Evolutionary conservation across 257 asterid genomes (phyloP), one percentile per base, ranked within the genome.

Genomic region (Scutellaria minor): DNA sequence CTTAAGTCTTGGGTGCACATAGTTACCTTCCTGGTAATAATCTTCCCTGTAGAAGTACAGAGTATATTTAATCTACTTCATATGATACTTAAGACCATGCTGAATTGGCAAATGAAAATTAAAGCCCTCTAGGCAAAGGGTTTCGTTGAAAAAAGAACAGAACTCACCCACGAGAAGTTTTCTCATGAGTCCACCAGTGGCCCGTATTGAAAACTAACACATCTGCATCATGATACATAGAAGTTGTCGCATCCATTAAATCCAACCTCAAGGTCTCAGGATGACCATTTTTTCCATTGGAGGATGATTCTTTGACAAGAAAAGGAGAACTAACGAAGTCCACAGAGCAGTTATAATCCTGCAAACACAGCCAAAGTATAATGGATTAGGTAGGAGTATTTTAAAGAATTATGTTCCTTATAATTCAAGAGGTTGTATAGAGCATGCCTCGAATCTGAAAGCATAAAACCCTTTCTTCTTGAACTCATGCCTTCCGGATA

Each of bases 131-230:
- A 31, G 37, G 37, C 37, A 31, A 31, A 31, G 37, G 37, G 56
- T 13, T 53, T 50, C 64, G 37, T 20, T 8, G 5, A 54, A 50
- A 54, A 73, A 39, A 45, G 27, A 40, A 9, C 15, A 20, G 3
- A 58, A 80, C 91, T 82, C 75, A 94, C 98, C 98, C 98, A 47
- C 81, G 87, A 54, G 97, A 88, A 53, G 96, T 93, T 82, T 93
- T 93, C 77, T 93, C 98, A 68, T 93, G 98, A 79, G 98, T 93
- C 98, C 98, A 91, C 98, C 98, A 93, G 71, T 93, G 98, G 27
- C 96, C 98, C 3, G 97, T 93, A 76, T 93, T 90, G 82, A 94
- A 94, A 71, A 94, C 81, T 7, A 94, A 59, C 12, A 94, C 85
- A 77, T 94, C 96, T 0, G 99, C 99, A 75, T 91, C 99, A 15